Percentiles rank a stretch among this genome's conserved stretches.
Conservation (phyloP, 31 red algal genomes). For the Endocladia muricata region DNA sequence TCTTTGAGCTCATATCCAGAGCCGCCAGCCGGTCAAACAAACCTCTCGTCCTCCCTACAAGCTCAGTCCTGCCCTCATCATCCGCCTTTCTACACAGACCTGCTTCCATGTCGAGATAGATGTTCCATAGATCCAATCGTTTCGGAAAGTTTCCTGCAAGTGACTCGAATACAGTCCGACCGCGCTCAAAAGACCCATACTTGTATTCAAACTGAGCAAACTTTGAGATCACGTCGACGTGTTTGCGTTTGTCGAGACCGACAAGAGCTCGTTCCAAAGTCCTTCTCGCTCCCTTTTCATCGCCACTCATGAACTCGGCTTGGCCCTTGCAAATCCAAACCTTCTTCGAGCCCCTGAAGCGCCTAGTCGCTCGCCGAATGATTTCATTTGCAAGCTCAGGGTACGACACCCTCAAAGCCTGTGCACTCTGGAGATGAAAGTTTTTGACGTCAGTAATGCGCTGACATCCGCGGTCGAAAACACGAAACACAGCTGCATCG, state of each 20-base stretch:
- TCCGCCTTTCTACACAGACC: conserved; percentile 21
- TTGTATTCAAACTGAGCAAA: conserved; percentile 92
- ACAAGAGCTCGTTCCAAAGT: conserved; percentile 70
- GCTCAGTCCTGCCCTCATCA: not conserved
- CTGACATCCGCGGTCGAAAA: conserved; percentile 65
- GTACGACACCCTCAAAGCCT: conserved; percentile 27
- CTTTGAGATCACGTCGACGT: conserved; percentile 67
- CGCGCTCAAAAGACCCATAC: conserved; percentile 70
- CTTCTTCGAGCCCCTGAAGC: conserved; percentile 43
- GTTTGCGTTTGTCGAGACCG: conserved; percentile 52
- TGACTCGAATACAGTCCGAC: conserved; percentile 84
- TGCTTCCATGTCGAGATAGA: conserved; percentile 90
- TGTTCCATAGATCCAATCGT: conserved; percentile 91
- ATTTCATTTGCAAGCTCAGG: conserved; percentile 42
- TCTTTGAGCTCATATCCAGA: conserved; percentile 74
- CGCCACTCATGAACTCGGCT: conserved; percentile 36
- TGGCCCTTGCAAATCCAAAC: conserved; percentile 58
- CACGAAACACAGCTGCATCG: conserved; percentile 58
- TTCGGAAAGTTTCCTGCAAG: conserved; percentile 80
- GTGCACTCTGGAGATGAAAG: conserved; percentile 56
- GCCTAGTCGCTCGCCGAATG: conserved; percentile 38
- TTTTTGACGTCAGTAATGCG: conserved; percentile 67
- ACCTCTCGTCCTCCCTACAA: conserved; percentile 38
- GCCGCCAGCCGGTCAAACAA: conserved; percentile 67
- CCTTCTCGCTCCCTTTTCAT: conserved; percentile 37